Conservation (phyloP, 2,329 filamentous ascomycete species). For the Aspergillus aculeatinus region DNA sequence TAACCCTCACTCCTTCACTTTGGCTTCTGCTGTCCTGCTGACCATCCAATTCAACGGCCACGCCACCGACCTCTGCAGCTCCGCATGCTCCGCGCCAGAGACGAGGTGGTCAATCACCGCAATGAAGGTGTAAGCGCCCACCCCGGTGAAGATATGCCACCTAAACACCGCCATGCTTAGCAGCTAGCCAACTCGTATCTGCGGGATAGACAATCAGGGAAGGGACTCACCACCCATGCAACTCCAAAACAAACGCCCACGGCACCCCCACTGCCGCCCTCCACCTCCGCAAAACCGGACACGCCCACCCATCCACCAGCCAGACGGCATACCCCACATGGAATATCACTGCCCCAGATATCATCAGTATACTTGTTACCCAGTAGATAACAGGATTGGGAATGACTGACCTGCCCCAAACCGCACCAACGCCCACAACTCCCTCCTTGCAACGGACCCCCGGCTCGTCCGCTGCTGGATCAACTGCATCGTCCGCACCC, state of each 20-base stretch:
- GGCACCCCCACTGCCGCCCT: constrained; percentile 24
- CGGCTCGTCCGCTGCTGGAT: constrained; percentile 11
- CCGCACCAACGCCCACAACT: constrained; percentile 22
- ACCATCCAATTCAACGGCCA: constrained; percentile 13
- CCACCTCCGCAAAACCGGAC: constrained; percentile 18
- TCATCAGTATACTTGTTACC: neutral
- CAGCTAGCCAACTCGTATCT: too few relatives aligned
- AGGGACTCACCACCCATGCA: constrained; percentile 32
- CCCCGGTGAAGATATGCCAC: constrained; percentile 26
- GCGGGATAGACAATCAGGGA: neutral
- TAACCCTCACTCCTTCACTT: too few relatives aligned
- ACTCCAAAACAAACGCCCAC: constrained; percentile 28
- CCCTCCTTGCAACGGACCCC: constrained; percentile 10
- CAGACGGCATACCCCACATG: constrained; percentile 22
- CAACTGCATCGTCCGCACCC: constrained; percentile 16
- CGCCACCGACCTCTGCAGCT: constrained; percentile 13
- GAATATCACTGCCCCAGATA: constrained; percentile 15
- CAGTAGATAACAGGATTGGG: too few relatives aligned
- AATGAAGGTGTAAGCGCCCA: constrained; percentile 26
- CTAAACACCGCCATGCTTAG: neutral
- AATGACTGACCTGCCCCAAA: constrained; percentile 18
- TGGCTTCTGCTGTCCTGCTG: too few relatives aligned
- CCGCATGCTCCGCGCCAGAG: constrained; percentile 11
- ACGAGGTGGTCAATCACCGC: constrained; percentile 22
- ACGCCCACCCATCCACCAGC: constrained; percentile 28